Evolutionary conservation across 2,329 filamentous ascomycete species (phyloP), one percentile per base, ranked within the genome.

Genomic region (Xylariaceae sp.): DNA sequence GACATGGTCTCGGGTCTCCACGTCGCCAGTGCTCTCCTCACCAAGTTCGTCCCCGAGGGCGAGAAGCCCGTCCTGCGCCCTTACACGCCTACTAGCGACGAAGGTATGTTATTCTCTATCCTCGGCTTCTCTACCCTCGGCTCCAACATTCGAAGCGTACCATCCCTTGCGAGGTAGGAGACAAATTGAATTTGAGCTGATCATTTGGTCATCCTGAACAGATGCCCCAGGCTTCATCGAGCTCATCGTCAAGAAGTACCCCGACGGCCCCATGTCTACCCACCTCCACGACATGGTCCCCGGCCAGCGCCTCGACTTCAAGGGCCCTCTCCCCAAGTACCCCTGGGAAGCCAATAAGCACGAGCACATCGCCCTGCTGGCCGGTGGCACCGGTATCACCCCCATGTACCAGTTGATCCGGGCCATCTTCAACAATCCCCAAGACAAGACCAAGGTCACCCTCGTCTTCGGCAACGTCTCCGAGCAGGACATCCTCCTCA

Each of bases 381-480:
- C 92, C n/a, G 94, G 94, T 62, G 94, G 94, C 58, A 96, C 94
- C 7, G 94, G 94, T 54, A 95, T 99, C 70, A 94, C 94, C 11
- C 94, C 94, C 60, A 96, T 97, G 92, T 97, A 89, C 79, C 94
- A 99, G 78, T 84, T 99, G 41, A 78, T 83, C 58, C 89, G 89
- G 55, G 81, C 85, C 66, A 96, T 99, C 74, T 95, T 97, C 84
- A 89, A 86, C 73, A 95, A 96, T 81, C 90, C 92, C 53, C 82
- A 89, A 39, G 94, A 99, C 76, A 91, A 94, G 82, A 99, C 94
- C 62, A 95, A 96, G 78, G 90, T 99, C 39, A 97, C 92, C 6
- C 83, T 99, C 31, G 81, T 99, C 35, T 96, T 92, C 66, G 94
- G 90, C 60, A 99, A 97, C 75, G 74, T 96, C 52, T 76, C 75